phyloP scores from a whole-genome alignment of 1,284 basidiomycete genomes.

The Moesziomyces aphidis region DNA sequence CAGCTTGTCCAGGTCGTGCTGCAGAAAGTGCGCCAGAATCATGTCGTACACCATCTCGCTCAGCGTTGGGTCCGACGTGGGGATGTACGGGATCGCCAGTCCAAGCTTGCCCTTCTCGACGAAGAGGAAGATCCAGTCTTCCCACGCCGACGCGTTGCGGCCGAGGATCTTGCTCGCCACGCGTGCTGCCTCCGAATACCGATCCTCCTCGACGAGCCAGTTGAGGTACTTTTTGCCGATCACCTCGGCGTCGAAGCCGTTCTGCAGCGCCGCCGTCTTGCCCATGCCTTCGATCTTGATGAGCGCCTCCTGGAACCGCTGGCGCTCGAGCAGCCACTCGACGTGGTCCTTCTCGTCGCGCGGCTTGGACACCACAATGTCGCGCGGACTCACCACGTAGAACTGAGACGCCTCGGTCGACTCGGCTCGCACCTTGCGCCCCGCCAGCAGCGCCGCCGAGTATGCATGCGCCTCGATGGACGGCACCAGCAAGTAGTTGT shows the following conservation, averaged over 20 bases:
- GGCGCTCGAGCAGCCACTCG: conserved; percentile 88
- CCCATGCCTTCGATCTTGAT: conserved; percentile 80
- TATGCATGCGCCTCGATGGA: conserved; percentile 52
- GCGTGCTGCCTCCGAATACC: conserved; percentile 84
- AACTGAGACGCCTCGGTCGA: conserved; percentile 70
- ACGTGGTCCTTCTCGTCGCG: conserved; percentile 91
- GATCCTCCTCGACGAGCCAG: conserved; percentile 71
- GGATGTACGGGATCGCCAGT: conserved; percentile 89
- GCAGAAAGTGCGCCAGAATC: conserved; percentile 87
- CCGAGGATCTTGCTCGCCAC: conserved; percentile 89
- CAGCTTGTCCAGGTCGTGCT: conserved; percentile 80
- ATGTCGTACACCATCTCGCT: conserved; percentile 91
- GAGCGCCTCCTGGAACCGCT: conserved; percentile 88
- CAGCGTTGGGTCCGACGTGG: conserved; percentile 82
- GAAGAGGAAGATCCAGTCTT: conserved; percentile 93
- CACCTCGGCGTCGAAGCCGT: conserved; percentile 73
- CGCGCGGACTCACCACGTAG: conserved; percentile 85
- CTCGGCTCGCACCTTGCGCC: conserved; percentile 31
- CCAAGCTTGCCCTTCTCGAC: conserved; percentile 83
- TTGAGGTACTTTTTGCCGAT: conserved; percentile 63
- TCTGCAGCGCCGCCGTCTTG: conserved; percentile 41
- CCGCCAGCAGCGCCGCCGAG: conserved; percentile 40
- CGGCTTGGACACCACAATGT: conserved; percentile 84
- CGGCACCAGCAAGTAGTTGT: conserved; percentile 82
- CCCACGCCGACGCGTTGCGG: conserved; percentile 84